A percentile compares a stretch with the other conserved stretches of the same genome.
These are phyloP conservation scores for Pelargonium australe DNA, from an alignment of 441 rosid genomes.

Conservation along the genomic window DNA sequence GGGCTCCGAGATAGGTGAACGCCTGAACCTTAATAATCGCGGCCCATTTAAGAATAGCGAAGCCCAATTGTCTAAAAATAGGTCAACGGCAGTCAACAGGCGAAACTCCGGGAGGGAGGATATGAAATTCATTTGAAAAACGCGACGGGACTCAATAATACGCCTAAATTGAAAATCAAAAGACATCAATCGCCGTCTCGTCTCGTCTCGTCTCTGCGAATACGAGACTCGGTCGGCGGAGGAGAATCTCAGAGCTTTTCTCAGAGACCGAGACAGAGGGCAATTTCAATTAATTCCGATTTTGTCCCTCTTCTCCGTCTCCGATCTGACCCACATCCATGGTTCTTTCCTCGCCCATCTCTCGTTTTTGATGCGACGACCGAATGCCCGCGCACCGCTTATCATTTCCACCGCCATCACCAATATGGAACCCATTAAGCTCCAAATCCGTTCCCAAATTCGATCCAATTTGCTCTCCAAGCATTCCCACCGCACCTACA, in stretches of 20 bases:
- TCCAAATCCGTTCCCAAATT: constrained; percentile 36
- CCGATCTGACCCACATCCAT: constrained; percentile 1
- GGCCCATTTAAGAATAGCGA: no score
- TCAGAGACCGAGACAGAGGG: constrained; percentile 2
- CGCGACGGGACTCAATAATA: no score
- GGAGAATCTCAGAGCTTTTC: not conserved
- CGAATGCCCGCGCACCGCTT: constrained; percentile 51
- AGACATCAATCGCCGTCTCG: no score
- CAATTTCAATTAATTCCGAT: no score
- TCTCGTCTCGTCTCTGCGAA: not conserved
- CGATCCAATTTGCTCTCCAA: constrained; percentile 37
- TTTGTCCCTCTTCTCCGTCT: not conserved
- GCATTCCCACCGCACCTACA: constrained; percentile 27
- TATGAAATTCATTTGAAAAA: no score
- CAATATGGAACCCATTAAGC: constrained; percentile 44
- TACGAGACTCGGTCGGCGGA: not conserved
- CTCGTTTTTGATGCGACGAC: constrained; percentile 64
- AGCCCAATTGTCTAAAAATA: no score
- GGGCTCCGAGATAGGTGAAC: no score
- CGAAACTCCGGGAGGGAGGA: no score
- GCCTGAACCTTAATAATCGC: no score
- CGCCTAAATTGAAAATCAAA: no score
- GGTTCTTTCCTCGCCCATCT: not conserved
- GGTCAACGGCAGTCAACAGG: no score
- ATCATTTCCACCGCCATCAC: constrained; percentile 14